Conservation (phyloP, 2,329 filamentous ascomycete genomes). For the Paecilomyces fulvus region DNA sequence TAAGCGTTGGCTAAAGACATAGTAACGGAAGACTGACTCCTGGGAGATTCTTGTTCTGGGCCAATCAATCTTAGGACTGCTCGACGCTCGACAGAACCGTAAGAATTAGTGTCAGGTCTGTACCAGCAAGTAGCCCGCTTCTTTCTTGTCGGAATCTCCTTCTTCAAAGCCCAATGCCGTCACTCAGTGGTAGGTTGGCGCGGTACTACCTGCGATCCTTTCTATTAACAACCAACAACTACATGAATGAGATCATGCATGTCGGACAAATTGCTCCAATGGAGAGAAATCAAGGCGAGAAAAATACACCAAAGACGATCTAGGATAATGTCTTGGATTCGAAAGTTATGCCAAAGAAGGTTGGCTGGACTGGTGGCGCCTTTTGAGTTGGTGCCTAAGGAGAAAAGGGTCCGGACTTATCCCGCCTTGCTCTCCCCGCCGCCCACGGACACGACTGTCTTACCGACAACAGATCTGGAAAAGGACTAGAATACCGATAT, state of each 20-base stretch:
- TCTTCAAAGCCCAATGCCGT: background rate
- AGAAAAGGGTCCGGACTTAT: too few relatives aligned
- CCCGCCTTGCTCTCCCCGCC: too few relatives aligned
- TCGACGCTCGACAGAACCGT: background rate
- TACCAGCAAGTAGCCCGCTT: background rate
- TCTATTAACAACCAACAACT: background rate
- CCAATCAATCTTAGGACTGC: background rate
- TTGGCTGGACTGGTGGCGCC: background rate
- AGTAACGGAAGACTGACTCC: background rate
- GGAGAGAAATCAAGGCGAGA: background rate
- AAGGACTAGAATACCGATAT: too few relatives aligned
- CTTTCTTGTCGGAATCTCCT: background rate
- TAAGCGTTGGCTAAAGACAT: slow-evolving; percentile 15
- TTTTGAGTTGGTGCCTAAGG: background rate
- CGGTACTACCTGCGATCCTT: background rate
- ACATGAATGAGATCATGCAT: background rate
- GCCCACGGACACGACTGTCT: too few relatives aligned
- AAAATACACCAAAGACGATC: background rate
- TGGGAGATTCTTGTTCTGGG: background rate
- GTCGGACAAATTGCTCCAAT: background rate
- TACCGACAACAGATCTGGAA: too few relatives aligned
- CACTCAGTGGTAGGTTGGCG: background rate
- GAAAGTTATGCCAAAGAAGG: background rate
- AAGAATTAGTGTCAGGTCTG: background rate
- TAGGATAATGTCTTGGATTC: background rate